phyloP scores from a whole-genome alignment of 163 green algal species.

The Chloromonas sp. region DNA sequence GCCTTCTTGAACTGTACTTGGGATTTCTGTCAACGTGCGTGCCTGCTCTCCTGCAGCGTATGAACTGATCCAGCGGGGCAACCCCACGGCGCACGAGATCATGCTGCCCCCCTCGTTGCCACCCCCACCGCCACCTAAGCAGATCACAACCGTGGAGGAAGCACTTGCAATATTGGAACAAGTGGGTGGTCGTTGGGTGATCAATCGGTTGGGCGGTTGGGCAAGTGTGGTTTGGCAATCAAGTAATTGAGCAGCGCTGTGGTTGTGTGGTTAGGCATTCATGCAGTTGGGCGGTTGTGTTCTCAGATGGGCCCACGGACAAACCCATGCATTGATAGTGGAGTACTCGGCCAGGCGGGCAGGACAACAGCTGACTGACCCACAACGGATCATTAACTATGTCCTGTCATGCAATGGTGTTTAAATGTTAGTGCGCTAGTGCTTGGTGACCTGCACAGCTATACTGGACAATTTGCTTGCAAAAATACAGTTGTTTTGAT shows the following conservation, averaged over 20 bases:
- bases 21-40: no score
- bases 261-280: background rate
- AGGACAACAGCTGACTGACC: no score
- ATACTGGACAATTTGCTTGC: no score
- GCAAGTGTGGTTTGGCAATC: background rate
- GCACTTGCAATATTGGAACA: conserved; percentile 41
- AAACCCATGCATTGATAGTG: background rate
- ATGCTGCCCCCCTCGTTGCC: background rate
- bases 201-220: background rate
- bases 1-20: no score
- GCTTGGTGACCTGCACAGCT: no score
- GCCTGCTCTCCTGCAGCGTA: background rate
- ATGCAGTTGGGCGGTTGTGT: background rate
- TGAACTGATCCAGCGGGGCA: background rate
- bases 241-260: background rate
- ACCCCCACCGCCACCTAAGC: background rate
- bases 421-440: no score
- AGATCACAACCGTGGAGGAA: conserved; percentile 26
- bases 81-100: background rate
- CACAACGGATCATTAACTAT: no score
- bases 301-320: no score
- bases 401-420: no score
- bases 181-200: background rate
- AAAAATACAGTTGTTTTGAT: no score
- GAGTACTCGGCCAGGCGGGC: background rate